These are phyloP conservation scores for Phytophthora sp. DNA, from an alignment of 352 stramenopile genomes.

Conservation along the genomic window DNA sequence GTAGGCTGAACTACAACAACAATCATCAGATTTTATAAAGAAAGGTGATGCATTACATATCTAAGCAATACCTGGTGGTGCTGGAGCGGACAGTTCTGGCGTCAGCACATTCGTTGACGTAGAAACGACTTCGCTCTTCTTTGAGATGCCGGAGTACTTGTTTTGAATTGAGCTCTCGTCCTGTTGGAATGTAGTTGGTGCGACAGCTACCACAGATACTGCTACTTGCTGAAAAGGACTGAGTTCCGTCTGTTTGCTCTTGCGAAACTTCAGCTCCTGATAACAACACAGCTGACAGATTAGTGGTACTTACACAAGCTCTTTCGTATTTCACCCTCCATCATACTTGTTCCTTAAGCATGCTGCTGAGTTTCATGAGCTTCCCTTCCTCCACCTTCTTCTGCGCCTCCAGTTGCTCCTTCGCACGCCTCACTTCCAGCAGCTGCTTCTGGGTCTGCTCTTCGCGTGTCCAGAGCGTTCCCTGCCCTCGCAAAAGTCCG, in stretches of 20 bases:
- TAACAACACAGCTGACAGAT: too few relatives aligned
- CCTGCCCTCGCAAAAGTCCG: constrained; percentile 17
- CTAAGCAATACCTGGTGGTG: constrained; percentile 17
- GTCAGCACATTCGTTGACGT: too few relatives aligned
- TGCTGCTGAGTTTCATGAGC: constrained; percentile 36
- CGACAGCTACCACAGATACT: constrained; percentile 9
- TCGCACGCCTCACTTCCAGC: constrained; percentile 35
- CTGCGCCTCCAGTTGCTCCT: constrained; percentile 34
- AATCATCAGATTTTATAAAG: not conserved
- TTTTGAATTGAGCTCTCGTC: constrained; percentile 2
- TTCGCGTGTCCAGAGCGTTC: constrained; percentile 54
- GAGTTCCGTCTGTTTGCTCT: constrained; percentile 9
- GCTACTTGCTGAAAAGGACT: constrained; percentile 37
- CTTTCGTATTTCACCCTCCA: not conserved
- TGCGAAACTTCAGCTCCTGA: constrained; percentile 44
- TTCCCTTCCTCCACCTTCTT: constrained; percentile 41
- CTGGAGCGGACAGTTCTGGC: too few relatives aligned
- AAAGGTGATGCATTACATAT: not conserved
- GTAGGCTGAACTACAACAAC: not conserved
- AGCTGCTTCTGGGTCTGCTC: constrained; percentile 53
- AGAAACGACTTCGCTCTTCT: too few relatives aligned
- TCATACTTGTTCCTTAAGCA: constrained; percentile 38
- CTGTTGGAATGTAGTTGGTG: not conserved
- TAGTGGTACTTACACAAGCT: not conserved
- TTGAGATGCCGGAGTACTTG: too few relatives aligned